Base-by-base conservation (phyloP, 208 protist genomes). In the Trypanosoma rangeli region DNA sequence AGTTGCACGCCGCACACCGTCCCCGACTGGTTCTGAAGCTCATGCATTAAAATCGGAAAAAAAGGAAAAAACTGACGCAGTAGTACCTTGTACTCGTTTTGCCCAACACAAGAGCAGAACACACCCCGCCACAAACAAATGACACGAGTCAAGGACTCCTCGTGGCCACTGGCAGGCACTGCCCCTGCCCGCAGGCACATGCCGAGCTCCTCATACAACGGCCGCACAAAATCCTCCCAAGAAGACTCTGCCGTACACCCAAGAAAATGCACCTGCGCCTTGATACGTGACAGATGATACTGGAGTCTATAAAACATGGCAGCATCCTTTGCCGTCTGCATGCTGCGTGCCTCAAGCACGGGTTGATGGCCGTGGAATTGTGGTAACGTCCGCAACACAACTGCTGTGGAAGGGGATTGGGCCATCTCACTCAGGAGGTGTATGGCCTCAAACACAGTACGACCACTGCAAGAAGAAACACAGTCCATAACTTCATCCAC, bases 401-500 rank as follows among this genome's bases (percentile, higher is more conserved):
- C 48, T 29, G 58, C 64, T 37, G 71, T 71, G 20, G 64, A 68
- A 28, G 71, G 64, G 20, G 71, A 76, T 29, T 59, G 58, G 42
- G 42, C 56, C 71, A 76, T 70, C 48, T 67, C 64, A 70, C 35
- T 67, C 8, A 76, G 57, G n/a, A 76, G 59, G 55, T 60, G 13
- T 33, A 76, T 57, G 24, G 71, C 71, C 31, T 59, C 71, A 53
- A 76, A 31, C 20, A 33, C 64, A n/a, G 39, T 62, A 54, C 67
- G 58, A 33, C 29, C 46, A 24, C 16, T n/a, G 42, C 56, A 70
- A 52, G 5, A 67, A 22, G 3, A 46, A 50, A 70, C 64, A 48
- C 71, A 70, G 31, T 65, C 28, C 58, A 70, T 71, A 2, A 76
- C 59, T 35, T 71, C 71, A 62, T 76, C 50, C 26, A 70, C 64